A percentile compares a stretch with the other conserved stretches of the same genome.
Evolutionary conservation across 345 rosid species (phyloP).

Genomic region (Eutrema heterophyllum): DNA sequence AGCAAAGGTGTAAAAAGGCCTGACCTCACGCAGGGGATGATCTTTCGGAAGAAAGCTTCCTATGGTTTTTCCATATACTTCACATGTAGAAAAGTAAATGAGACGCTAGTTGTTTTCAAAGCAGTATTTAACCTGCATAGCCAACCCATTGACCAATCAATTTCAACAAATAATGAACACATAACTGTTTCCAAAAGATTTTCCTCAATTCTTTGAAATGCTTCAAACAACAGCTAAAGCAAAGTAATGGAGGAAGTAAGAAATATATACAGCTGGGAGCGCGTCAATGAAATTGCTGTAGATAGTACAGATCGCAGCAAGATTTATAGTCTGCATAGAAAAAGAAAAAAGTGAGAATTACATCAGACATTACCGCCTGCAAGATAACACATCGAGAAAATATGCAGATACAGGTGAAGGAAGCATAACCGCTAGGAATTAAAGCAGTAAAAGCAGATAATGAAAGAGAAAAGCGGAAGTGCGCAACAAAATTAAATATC

Average conservation of each 20-base stretch:
- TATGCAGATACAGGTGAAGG: no score
- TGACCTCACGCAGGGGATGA: conserved; percentile 85
- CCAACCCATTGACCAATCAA: conserved; percentile 21
- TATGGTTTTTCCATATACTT: conserved; percentile 97
- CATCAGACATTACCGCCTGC: background rate
- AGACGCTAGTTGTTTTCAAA: conserved; percentile 96
- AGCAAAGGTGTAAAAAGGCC: conserved; percentile 14
- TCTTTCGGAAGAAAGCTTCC: conserved; percentile 93
- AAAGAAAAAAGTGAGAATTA: background rate
- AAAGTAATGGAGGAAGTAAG: background rate
- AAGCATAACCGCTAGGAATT: no score
- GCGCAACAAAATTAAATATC: background rate
- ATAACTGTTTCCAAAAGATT: background rate
- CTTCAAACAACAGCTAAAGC: background rate
- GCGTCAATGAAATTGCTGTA: conserved; percentile 98
- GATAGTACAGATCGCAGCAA: no score
- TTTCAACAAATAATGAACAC: conserved; percentile 1
- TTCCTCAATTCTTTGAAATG: background rate
- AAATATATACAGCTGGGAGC: conserved; percentile 90
- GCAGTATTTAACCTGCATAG: conserved; percentile 78
- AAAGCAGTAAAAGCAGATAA: background rate
- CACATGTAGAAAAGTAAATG: conserved; percentile 98
- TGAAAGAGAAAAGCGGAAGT: background rate
- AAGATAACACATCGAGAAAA: no score
- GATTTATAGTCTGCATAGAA: conserved; percentile 57